Evolutionary conservation across 2,329 filamentous ascomycete species (phyloP).

Genomic region (Geosmithia flava): DNA sequence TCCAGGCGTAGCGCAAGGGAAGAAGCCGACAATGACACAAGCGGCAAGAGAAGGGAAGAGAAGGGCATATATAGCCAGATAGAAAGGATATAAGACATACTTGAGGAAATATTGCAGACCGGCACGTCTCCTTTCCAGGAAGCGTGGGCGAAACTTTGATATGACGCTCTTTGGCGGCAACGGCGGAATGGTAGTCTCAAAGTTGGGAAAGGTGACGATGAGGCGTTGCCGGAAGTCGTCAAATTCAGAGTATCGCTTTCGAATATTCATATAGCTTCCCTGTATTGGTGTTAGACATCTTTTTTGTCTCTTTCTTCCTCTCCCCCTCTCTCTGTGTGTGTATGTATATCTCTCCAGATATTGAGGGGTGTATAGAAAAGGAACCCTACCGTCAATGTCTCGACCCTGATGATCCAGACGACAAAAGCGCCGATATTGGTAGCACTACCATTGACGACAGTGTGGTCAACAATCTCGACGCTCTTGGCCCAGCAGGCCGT

Average conservation of each 20-base stretch:
- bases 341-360: too few relatives aligned
- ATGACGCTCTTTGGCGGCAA: constrained; percentile 87
- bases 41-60: neutral
- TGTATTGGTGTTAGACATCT: constrained; percentile 15
- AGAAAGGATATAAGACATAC: constrained; percentile 36
- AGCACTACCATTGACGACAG: constrained; percentile 41
- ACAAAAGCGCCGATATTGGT: constrained; percentile 75
- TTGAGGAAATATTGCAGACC: constrained; percentile 90
- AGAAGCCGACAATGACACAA: too few relatives aligned
- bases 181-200: constrained; percentile 73
- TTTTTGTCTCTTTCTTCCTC: neutral
- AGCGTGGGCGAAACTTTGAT: constrained; percentile 71
- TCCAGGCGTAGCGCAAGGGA: neutral
- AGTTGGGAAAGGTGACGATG: constrained; percentile 69
- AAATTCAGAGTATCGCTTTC: constrained; percentile 85
- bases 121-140: constrained; percentile 71
- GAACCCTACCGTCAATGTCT: constrained; percentile 64
- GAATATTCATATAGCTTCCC: constrained; percentile 49
- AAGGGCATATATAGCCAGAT: neutral
- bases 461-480: constrained; percentile 45
- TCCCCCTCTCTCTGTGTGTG: too few relatives aligned
- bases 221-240: constrained; percentile 67
- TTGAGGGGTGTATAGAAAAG: neutral
- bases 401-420: constrained; percentile 82
- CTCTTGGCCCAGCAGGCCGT: constrained; percentile 53